Conservation (phyloP, 306 rosid species). For the Inga leiocalycina region DNA sequence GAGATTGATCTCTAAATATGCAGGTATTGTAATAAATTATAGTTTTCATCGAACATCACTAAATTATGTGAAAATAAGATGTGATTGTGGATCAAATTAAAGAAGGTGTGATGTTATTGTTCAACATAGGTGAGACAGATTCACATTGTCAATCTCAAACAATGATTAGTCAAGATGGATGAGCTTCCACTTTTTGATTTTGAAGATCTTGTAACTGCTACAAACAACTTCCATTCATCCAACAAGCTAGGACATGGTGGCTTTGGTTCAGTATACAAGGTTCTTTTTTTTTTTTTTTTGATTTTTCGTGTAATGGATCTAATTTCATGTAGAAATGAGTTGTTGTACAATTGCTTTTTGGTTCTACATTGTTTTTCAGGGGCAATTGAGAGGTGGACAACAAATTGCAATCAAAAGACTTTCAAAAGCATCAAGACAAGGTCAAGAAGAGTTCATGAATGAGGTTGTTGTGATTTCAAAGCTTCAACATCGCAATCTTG, state of each 20-base stretch:
- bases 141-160: not conserved
- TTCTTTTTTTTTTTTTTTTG: not conserved
- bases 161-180: not conserved
- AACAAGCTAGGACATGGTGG: not conserved
- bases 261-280: slow-evolving; percentile 8
- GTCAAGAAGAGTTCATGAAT: slow-evolving; percentile 16
- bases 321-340: not conserved
- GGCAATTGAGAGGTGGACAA: not conserved
- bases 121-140: not conserved
- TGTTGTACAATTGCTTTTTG: not conserved
- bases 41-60: not conserved
- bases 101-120: not conserved
- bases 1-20: not conserved
- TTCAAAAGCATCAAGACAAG: not conserved
- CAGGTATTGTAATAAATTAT: not conserved
- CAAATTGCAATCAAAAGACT: not conserved
- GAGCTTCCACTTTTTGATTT: slow-evolving; percentile 22
- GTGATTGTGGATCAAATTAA: not conserved
- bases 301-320: not conserved
- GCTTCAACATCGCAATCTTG: slow-evolving; percentile 14
- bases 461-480: not conserved
- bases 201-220: slow-evolving; percentile 26
- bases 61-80: too few species aligned
- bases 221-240: slow-evolving; percentile 3
- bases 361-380: not conserved